Evolutionary conservation across 2,329 filamentous ascomycete species (phyloP).

Genomic region (Xylariaceae sp.): DNA sequence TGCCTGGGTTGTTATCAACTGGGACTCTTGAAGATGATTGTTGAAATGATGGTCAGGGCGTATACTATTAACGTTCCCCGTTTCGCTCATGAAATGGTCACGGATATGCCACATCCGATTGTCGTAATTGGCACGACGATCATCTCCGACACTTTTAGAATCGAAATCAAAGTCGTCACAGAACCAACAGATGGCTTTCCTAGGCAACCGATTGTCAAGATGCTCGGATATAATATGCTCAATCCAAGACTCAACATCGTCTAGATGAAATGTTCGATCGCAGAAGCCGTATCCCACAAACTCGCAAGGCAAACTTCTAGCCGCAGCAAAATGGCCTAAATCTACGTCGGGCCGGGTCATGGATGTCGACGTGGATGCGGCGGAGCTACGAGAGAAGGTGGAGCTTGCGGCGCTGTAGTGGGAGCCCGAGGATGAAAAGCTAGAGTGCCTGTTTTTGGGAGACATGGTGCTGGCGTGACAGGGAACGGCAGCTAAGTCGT

Average conservation of each 20-base stretch:
- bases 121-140: conserved; percentile 41
- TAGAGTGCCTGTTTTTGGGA: not conserved
- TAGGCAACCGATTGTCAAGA: conserved; percentile 45
- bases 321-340: not conserved
- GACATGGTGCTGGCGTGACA: conserved; percentile 8
- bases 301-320: conserved; percentile 52
- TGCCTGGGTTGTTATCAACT: conserved; percentile 15
- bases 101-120: conserved; percentile 59
- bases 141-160: conserved; percentile 21
- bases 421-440: conserved; percentile 15
- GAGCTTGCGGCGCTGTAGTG: not conserved
- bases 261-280: conserved; percentile 44
- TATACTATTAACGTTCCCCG: conserved; percentile 56
- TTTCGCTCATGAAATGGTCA: conserved; percentile 48
- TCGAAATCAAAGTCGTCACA: conserved; percentile 50
- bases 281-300: conserved; percentile 50
- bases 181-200: conserved; percentile 55
- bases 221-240: conserved; percentile 52
- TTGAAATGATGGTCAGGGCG: conserved; percentile 89
- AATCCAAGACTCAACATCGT: conserved; percentile 53
- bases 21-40: conserved; percentile 62
- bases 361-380: too few relatives aligned
- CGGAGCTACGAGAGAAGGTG: not conserved
- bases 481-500: not conserved
- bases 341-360: too few relatives aligned